These are phyloP conservation scores for Saccharum spontaneum DNA, from an alignment of 176 grass and related monocot genomes.

Conservation along the genomic window DNA sequence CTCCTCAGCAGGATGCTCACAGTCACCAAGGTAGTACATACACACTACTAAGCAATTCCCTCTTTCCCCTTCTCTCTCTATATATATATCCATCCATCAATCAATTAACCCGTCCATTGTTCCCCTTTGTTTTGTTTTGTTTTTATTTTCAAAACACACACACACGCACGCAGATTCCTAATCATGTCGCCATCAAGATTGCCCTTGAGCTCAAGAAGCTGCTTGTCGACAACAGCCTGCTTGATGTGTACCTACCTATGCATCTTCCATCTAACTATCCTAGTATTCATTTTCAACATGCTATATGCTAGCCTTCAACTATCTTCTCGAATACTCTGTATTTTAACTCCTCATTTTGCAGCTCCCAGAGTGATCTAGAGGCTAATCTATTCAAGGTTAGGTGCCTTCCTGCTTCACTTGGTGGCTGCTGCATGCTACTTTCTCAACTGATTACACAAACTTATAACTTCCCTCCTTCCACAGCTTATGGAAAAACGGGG, in stretches of 20 bases:
- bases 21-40: conserved; percentile 82
- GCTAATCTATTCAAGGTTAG: conserved; percentile 95
- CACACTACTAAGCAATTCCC: too few relatives aligned
- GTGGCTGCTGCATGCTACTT: not conserved
- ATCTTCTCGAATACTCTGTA: too few relatives aligned
- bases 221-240: conserved; percentile 96
- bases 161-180: conserved; percentile 80
- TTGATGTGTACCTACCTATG: conserved; percentile 72
- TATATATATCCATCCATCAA: not conserved
- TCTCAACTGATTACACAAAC: not conserved
- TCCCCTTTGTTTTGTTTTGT: not conserved
- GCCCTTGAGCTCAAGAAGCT: conserved; percentile 96
- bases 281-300: not conserved
- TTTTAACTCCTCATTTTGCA: conserved; percentile 39
- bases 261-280: not conserved
- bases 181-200: conserved; percentile 97
- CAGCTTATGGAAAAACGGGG: conserved; percentile 89
- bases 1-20: conserved; percentile 97
- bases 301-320: too few relatives aligned
- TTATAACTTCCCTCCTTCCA: conserved; percentile 13
- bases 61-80: not conserved
- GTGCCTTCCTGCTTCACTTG: not conserved
- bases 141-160: too few relatives aligned
- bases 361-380: conserved; percentile 94
- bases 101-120: not conserved